Evolutionary conservation across 164 flowering plant genomes (phyloP).

Genomic region (Sedum album): DNA sequence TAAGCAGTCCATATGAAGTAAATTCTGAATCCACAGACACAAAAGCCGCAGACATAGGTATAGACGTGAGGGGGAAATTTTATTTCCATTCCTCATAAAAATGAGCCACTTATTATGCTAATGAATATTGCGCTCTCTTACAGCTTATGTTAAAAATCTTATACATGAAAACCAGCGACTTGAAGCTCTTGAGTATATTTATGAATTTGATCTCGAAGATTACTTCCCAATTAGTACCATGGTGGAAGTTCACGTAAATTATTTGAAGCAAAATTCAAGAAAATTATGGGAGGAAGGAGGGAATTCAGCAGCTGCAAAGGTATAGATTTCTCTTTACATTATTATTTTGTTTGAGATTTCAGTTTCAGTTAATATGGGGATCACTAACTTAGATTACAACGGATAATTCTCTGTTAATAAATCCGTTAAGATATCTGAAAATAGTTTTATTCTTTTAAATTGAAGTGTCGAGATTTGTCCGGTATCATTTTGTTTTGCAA

Average conservation of each 20-base stretch:
- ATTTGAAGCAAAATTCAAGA: neutral
- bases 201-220: constrained; percentile 1
- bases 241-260: neutral
- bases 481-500: too few relatives aligned
- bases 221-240: neutral
- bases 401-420: too few relatives aligned
- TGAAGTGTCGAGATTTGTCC: too few relatives aligned
- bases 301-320: neutral
- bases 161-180: neutral
- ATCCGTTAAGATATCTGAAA: too few relatives aligned
- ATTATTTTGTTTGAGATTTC: too few relatives aligned
- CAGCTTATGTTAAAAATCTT: neutral
- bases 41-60: neutral
- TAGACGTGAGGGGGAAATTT: neutral
- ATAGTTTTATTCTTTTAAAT: too few relatives aligned
- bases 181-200: constrained; percentile 5
- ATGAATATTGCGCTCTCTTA: neutral
- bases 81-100: neutral
- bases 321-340: neutral
- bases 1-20: neutral
- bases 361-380: too few relatives aligned
- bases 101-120: too few relatives aligned
- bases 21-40: neutral
- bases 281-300: neutral
- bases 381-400: too few relatives aligned